Percentiles rank a stretch among this genome's conserved stretches.
Conservation (phyloP, 2,329 filamentous ascomycete species). For the Fusarium protoensiforme region DNA sequence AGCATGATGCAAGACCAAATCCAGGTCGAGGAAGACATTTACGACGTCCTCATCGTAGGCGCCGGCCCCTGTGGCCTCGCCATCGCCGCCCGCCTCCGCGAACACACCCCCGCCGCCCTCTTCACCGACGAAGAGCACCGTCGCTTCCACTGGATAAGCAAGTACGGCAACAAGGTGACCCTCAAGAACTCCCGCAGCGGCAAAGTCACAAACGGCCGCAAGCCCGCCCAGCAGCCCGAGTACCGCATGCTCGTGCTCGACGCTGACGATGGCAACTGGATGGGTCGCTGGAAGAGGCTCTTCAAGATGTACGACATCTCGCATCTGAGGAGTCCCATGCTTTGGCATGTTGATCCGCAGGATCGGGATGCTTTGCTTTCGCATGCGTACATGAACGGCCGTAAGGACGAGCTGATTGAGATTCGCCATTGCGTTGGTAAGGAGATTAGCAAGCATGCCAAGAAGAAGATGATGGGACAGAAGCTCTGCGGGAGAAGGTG, state of each 20-base stretch:
- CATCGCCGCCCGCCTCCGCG: slow-evolving; percentile 76
- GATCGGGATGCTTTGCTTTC: slow-evolving; percentile 80
- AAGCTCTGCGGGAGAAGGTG: slow-evolving; percentile 56
- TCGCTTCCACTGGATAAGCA: slow-evolving; percentile 81
- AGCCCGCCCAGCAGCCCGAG: slow-evolving; percentile 29
- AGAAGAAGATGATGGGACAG: slow-evolving; percentile 66
- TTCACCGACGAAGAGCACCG: slow-evolving; percentile 88
- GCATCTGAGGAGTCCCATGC: slow-evolving; percentile 82
- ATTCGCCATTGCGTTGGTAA: slow-evolving; percentile 81
- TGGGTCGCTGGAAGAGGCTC: slow-evolving; percentile 75
- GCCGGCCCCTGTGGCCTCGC: slow-evolving; percentile 81
- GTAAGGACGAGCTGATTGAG: slow-evolving; percentile 74
- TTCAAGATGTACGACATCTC: slow-evolving; percentile 77
- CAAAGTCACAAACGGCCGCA: slow-evolving; percentile 38
- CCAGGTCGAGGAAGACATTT: slow-evolving; percentile 50
- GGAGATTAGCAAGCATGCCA: slow-evolving; percentile 82
- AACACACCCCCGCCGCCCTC: slow-evolving; percentile 79
- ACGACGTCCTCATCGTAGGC: slow-evolving; percentile 79
- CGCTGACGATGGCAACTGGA: slow-evolving; percentile 71
- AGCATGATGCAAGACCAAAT: slow-evolving; percentile 7
- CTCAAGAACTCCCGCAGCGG: slow-evolving; percentile 60
- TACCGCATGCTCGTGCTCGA: slow-evolving; percentile 73
- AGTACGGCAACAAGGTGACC: slow-evolving; percentile 69
- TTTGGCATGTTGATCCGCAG: slow-evolving; percentile 82
- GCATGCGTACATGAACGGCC: slow-evolving; percentile 70